Evolutionary conservation across 192 early-diverging fungal genomes (phyloP).

Genomic region (Coemansia sp.): DNA sequence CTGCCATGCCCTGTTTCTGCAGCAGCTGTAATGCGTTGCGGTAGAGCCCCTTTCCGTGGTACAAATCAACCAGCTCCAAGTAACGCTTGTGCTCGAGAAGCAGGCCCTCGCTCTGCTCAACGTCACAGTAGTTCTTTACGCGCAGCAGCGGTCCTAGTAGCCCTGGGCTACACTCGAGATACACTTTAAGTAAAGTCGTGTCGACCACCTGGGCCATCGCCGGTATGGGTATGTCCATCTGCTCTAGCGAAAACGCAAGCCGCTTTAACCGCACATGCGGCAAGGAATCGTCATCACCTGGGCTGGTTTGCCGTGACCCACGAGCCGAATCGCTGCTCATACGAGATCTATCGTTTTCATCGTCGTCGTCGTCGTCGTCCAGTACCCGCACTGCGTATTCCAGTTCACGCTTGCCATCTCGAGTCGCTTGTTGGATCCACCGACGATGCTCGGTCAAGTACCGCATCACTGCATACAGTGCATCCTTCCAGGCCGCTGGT

Average conservation of each 20-base stretch:
- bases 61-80: conserved; percentile 89
- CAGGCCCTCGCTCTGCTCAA: conserved; percentile 77
- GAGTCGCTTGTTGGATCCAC: conserved; percentile 62
- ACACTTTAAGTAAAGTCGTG: conserved; percentile 87
- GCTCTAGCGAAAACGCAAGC: conserved; percentile 43
- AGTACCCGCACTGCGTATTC: conserved; percentile 46
- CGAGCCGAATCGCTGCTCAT: conserved; percentile 5
- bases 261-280: conserved; percentile 43
- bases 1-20: conserved; percentile 56
- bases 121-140: conserved; percentile 84
- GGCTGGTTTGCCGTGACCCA: conserved; percentile 4
- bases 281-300: conserved; percentile 37
- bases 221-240: conserved; percentile 46
- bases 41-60: conserved; percentile 86
- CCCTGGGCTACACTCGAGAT: conserved; percentile 80
- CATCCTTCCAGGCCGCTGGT: conserved; percentile 43
- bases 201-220: conserved; percentile 75
- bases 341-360: conserved; percentile 1
- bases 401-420: conserved; percentile 31
- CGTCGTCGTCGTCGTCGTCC: conserved; percentile 26
- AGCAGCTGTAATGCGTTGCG: conserved; percentile 86
- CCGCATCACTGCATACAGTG: conserved; percentile 67
- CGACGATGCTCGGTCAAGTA: conserved; percentile 87
- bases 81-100: conserved; percentile 78
- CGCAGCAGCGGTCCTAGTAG: conserved; percentile 90